Base-by-base conservation (phyloP, 352 stramenopile species). In the Thalassiosira exigua region DNA sequence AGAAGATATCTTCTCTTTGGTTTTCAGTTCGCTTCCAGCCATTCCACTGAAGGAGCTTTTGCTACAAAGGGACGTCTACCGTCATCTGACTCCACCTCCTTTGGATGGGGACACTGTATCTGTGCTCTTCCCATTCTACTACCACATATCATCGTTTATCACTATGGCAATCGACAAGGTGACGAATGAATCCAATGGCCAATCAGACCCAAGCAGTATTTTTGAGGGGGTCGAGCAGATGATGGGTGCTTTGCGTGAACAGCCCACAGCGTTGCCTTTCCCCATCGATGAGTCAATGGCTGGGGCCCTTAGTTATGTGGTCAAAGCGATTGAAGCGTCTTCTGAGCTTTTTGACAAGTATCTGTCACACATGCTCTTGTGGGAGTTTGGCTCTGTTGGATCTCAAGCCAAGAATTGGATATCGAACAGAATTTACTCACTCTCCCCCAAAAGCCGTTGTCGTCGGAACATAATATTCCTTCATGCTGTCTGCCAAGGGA, bases 81-180 rank as follows among this genome's bases (percentile, higher is more conserved):
- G 51, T 7, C 54, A 64, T 9, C 26, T 83, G 11, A 30, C 29
- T 50, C 75, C 75, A 32, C 51, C 79, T 36, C 75, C 75, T 60
- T 56, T 54, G 33, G 65, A 79, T 19, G 21, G 68, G 2, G 32
- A 9, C 21, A 52, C 14, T 19, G 64, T 29, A 39, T 58, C 30
- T 3, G 64, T 69, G 24, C 48, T 75, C 2, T 83, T 84, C 62
- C 76, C 76, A 17, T 84, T 84, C 42, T 84, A 69, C 36, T 75
- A 64, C 41, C 64, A 69, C 46, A 48, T 81, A 60, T 84, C 69
- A 36, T 78, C 76, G 12, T 74, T 66, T 21, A 81, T 84, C 41
- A 70, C 81, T 62, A 72, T 67, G 61, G 57, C 52, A 22, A 57
- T 84, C 14, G 76, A 84, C 39, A 65, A 62, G 30, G 32, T 54